A percentile compares a stretch with the other conserved stretches of the same genome.
phyloP scores from a whole-genome alignment of 2,329 filamentous ascomycete species.

The Monascus ruber region DNA sequence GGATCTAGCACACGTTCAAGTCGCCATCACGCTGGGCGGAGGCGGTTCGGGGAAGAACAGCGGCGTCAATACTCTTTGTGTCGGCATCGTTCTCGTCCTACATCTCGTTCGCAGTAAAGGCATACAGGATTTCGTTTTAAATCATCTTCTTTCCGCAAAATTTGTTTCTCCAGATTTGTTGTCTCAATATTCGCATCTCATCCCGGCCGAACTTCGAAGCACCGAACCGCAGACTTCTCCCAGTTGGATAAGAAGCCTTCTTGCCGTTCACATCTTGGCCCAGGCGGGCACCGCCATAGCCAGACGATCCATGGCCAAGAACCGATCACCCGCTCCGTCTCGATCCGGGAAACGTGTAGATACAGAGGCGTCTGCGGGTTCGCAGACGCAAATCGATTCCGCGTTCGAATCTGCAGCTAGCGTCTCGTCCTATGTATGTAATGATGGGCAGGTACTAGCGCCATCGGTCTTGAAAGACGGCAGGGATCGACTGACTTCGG shows the following conservation, averaged over 20 bases:
- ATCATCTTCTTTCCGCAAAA: constrained; percentile 34
- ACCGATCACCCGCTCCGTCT: constrained; percentile 29
- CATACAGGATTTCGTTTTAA: constrained; percentile 39
- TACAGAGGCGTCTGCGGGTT: constrained; percentile 35
- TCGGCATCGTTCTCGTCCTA: constrained; percentile 34
- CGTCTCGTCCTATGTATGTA: constrained; percentile 27
- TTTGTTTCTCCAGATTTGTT: constrained; percentile 32
- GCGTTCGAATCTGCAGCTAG: constrained; percentile 33
- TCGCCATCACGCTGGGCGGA: constrained; percentile 79
- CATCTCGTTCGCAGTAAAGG: constrained; percentile 36
- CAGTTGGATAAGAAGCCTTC: constrained; percentile 36
- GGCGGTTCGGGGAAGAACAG: constrained; percentile 46
- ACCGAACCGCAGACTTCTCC: constrained; percentile 31
- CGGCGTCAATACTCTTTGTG: constrained; percentile 35
- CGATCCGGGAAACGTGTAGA: constrained; percentile 34
- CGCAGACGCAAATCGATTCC: constrained; percentile 31
- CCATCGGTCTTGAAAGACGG: constrained; percentile 41
- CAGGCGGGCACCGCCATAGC: constrained; percentile 38
- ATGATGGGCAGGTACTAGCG: constrained; percentile 38
- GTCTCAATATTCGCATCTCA: constrained; percentile 30
- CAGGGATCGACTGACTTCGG: constrained; percentile 48
- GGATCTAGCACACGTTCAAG: constrained; percentile 84
- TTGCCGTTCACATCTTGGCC: constrained; percentile 38
- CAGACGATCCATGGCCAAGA: constrained; percentile 35
- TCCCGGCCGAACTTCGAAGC: constrained; percentile 34